phyloP scores from a whole-genome alignment of 768 basidiomycete species.

The Royoungia palumana region DNA sequence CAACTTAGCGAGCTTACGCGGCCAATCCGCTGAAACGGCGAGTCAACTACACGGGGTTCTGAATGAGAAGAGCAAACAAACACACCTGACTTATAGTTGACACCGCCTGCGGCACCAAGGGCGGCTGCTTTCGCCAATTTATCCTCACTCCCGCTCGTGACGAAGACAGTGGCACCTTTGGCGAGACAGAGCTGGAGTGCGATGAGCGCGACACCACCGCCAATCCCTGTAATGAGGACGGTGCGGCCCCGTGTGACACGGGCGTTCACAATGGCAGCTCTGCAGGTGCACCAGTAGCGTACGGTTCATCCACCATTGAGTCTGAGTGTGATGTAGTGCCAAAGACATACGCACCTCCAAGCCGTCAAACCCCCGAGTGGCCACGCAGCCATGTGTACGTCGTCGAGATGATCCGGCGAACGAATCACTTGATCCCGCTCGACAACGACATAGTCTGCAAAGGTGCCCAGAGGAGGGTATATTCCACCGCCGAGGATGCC shows the following conservation, averaged over 20 bases:
- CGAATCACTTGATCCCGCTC: slow-evolving; percentile 63
- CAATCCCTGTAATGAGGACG: slow-evolving; percentile 77
- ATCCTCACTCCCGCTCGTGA: slow-evolving; percentile 65
- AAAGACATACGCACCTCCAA: slow-evolving; percentile 56
- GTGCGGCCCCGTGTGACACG: slow-evolving; percentile 60
- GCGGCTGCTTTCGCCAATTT: slow-evolving; percentile 66
- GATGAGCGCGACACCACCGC: slow-evolving; percentile 79
- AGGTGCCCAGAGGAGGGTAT: slow-evolving; percentile 61
- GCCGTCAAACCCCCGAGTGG: slow-evolving; percentile 77
- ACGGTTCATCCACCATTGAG: background rate
- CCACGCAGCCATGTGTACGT: slow-evolving; percentile 71
- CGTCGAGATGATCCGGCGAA: slow-evolving; percentile 64
- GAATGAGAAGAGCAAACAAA: background rate
- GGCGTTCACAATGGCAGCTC: slow-evolving; percentile 66
- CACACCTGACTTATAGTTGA: slow-evolving; percentile 66
- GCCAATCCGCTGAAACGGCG: slow-evolving; percentile 47
- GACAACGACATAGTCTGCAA: slow-evolving; percentile 72
- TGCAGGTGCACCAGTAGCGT: slow-evolving; percentile 21
- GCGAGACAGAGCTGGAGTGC: slow-evolving; percentile 76
- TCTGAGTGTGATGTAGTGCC: background rate
- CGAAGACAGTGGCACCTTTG: slow-evolving; percentile 75
- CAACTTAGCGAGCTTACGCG: slow-evolving; percentile 42
- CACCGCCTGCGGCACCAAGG: slow-evolving; percentile 76
- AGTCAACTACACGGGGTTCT: background rate
- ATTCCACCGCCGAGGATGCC: slow-evolving; percentile 62